Base-by-base conservation (phyloP, 1,284 basidiomycete species). In the Leccinum angustisporum region DNA sequence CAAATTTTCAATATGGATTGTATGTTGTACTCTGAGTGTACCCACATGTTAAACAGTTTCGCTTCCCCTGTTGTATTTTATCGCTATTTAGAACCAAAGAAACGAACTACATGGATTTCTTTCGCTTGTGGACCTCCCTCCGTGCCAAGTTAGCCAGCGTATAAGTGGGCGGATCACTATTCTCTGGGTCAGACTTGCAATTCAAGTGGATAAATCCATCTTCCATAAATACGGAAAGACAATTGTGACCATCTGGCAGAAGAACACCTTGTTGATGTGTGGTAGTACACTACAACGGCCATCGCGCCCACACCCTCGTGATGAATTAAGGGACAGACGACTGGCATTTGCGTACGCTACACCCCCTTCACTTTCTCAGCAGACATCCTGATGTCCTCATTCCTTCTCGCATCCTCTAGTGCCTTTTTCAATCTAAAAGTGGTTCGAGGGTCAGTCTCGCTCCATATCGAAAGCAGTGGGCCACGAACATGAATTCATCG, bases 401-500 rank as follows among this genome's bases (percentile, higher is more conserved):
- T 43, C 7, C 1, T 38, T 27, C 11, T 36, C 10, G 13, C 5
- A 1, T 63, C 40, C 36, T 63, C 62, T 7, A 63, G 30, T 11
- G 31, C 56, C 1, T 6, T 18, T 25, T 58, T 63, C 61, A 62
- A 50, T 16, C 61, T 63, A 25, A 13, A 46, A 52, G 8, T 5
- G 9, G 4, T 34, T 21, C 10, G 16, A 40, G 13, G 1, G 2
- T 40, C 30, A 43, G 36, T 31, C 21, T 4, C 4, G 5, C 18
- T 9, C 8, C 21, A 30, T 1, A 11, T n/a, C 27, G 3, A 30
- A 50, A 52, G 6, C 7, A 13, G 40, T 3, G 30, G 1, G n/a
- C n/a, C 40, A 55, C 63, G 13, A 36, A 68, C 70, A 70, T 61
- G 0, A 56, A 5, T 60, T 75, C 75, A 38, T 76, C 75, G 30